A percentile compares a stretch with the other conserved stretches of the same genome.
Evolutionary conservation across 176 grass and related monocot genomes (phyloP).

Genomic region (Carex pumila): DNA sequence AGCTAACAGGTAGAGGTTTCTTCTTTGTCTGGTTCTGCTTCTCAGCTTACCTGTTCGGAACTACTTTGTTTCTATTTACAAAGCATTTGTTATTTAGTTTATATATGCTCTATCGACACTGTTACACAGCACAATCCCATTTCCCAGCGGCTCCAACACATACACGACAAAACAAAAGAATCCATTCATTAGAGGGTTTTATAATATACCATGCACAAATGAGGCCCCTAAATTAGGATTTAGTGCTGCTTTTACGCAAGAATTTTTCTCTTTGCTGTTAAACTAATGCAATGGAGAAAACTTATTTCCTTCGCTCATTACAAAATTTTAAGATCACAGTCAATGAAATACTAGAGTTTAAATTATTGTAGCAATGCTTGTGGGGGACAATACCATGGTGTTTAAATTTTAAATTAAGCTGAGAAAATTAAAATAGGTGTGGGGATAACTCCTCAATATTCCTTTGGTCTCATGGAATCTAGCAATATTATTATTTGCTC

Average conservation of each 20-base stretch:
- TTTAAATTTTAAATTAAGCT: background rate
- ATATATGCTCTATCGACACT: background rate
- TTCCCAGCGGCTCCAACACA: background rate
- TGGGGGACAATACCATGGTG: background rate
- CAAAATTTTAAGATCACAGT: background rate
- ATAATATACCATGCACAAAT: background rate
- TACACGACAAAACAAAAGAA: slow-evolving; percentile 16
- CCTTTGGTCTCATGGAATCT: slow-evolving; percentile 12
- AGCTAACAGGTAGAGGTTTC: background rate
- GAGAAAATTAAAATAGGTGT: background rate
- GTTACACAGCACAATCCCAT: background rate
- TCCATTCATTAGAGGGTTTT: background rate
- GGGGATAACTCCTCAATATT: slow-evolving; percentile 1
- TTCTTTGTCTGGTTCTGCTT: slow-evolving; percentile 4
- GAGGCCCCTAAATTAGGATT: background rate
- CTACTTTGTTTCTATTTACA: slow-evolving; percentile 6
- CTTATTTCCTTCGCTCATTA: background rate
- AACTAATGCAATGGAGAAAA: background rate
- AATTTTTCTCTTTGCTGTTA: background rate
- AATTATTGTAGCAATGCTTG: background rate
- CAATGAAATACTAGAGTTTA: background rate
- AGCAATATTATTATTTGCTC: background rate
- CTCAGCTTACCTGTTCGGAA: background rate
- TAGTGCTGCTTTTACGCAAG: background rate
- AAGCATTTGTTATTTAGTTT: background rate